Evolutionary conservation across 345 rosid species (phyloP), one percentile per base, ranked within the genome.

Genomic region (Eutrema heterophyllum): DNA sequence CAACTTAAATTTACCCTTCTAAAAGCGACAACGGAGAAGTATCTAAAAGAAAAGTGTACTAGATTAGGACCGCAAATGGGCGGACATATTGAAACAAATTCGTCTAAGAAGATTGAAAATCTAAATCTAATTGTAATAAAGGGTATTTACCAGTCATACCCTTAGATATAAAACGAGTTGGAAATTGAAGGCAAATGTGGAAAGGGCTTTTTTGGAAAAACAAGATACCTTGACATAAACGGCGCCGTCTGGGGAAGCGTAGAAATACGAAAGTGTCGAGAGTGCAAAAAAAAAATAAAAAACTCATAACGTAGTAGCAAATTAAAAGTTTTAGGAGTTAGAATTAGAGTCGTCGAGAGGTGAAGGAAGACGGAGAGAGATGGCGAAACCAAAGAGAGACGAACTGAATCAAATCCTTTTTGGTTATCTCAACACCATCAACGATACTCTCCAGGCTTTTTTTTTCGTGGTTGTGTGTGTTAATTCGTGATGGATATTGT

Each of bases 371-470:
- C 21, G 53, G 32, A 70, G 73, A 89, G 32, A 70, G 73, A 89
- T 89, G 95, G 88, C 84, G 45, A 85, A 75, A 77, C 67, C 81
- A 38, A 83, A 81, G 78, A 82, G 65, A 56, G 85, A 84, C 76
- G 79, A 75, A 67, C 75, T 92, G 58, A 81, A 65, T 68, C 83
- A 66, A 71, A 61, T 73, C 59, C 82, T 89, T 39, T 72, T n/a
- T 35, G 35, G 78, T 26, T 86, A 92, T 66, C 82, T 83, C 54
- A 83, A 81, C 78, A 83, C 75, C 81, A 83, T 87, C 74, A 88
- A 87, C 24, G 96, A 86, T 14, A 86, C 96, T 43, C 79, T 88
- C 11, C 97, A 92, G 94, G 96, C 86, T 70, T 24, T 44, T 32
- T 6, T 27, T 40, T 68, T 13, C 24, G 30, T 68, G 62, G 32